Evolutionary conservation across 2,329 filamentous ascomycete species (phyloP).

Genomic region (Xenosphaeropsis pyriputrescens): DNA sequence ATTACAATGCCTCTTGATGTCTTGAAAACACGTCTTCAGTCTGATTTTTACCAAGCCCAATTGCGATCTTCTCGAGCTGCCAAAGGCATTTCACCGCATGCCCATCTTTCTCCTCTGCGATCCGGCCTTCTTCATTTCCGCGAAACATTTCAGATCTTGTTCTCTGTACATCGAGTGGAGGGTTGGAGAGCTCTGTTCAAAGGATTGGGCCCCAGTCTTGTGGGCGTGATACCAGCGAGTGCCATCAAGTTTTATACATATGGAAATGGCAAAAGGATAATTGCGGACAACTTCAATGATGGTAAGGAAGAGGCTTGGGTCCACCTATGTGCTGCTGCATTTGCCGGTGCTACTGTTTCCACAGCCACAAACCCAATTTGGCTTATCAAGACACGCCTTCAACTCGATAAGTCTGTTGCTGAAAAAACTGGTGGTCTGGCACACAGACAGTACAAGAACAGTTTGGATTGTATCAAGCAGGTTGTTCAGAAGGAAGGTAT

Average conservation of each 20-base stretch:
- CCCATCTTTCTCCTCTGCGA: slow-evolving; percentile 46
- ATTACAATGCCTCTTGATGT: slow-evolving; percentile 91
- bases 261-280: slow-evolving; percentile 76
- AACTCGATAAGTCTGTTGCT: slow-evolving; percentile 77
- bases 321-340: slow-evolving; percentile 61
- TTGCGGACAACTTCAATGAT: slow-evolving; percentile 60
- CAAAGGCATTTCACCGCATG: slow-evolving; percentile 28
- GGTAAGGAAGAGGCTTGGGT: slow-evolving; percentile 59
- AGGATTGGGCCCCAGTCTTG: slow-evolving; percentile 77
- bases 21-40: slow-evolving; percentile 83
- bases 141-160: slow-evolving; percentile 78
- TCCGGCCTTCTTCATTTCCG: slow-evolving; percentile 59
- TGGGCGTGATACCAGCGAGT: slow-evolving; percentile 78
- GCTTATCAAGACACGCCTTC: slow-evolving; percentile 86
- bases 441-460: slow-evolving; percentile 68
- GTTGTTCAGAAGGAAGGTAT: slow-evolving; percentile 70
- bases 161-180: slow-evolving; percentile 65
- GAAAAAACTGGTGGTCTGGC: slow-evolving; percentile 35
- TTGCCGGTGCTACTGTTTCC: slow-evolving; percentile 71
- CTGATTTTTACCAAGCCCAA: slow-evolving; percentile 85
- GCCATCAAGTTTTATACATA: slow-evolving; percentile 93
- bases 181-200: slow-evolving; percentile 85
- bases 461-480: slow-evolving; percentile 74
- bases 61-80: slow-evolving; percentile 53
- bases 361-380: slow-evolving; percentile 94